These are phyloP conservation scores for Alternaria gansuensis DNA, from an alignment of 2,329 filamentous ascomycete species.

Conservation along the genomic window DNA sequence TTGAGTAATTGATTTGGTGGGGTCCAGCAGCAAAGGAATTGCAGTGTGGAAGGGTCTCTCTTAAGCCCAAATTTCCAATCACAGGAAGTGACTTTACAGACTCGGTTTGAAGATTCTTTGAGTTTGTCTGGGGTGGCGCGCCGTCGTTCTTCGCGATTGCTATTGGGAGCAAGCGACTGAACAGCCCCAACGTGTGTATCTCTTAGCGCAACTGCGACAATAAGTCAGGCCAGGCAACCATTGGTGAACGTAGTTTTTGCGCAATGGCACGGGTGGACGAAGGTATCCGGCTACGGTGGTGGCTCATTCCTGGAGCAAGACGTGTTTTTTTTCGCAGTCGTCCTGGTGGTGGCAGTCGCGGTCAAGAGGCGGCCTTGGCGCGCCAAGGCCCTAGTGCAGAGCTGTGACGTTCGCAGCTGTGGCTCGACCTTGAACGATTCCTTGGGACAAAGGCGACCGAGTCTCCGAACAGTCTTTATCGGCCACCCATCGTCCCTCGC, in stretches of 20 bases:
- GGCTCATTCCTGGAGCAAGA: slow-evolving; percentile 4
- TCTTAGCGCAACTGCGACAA: neutral
- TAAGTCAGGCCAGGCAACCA: slow-evolving; percentile 3
- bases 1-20: neutral
- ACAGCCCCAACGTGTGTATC: slow-evolving; percentile 1
- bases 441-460: slow-evolving; percentile 18
- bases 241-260: neutral
- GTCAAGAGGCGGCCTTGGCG: slow-evolving; percentile 13
- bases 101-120: neutral
- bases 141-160: neutral
- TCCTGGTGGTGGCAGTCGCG: neutral
- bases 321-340: neutral
- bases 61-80: neutral
- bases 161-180: slow-evolving; percentile 1
- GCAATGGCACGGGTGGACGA: neutral
- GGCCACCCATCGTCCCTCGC: slow-evolving; percentile 44
- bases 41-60: neutral
- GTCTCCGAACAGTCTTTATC: slow-evolving; percentile 20
- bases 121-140: slow-evolving; percentile 4
- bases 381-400: slow-evolving; percentile 22
- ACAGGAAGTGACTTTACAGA: neutral
- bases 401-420: slow-evolving; percentile 26
- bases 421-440: slow-evolving; percentile 12
- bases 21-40: neutral
- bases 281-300: neutral